Percentiles rank a stretch among this genome's conserved stretches.
phyloP scores from a whole-genome alignment of 257 asterid species.

The Salvia miltiorrhiza region DNA sequence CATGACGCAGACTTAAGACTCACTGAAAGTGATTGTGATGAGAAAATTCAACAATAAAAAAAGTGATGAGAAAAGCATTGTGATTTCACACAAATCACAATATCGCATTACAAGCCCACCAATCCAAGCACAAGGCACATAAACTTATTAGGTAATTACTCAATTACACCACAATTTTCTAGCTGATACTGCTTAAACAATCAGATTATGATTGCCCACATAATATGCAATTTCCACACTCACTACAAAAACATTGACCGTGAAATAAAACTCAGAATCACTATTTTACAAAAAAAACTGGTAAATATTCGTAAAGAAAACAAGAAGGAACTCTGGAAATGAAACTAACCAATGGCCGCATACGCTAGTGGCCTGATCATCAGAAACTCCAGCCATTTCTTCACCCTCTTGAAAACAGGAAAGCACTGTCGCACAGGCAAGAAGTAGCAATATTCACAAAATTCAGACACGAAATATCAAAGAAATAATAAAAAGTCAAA shows the following conservation, averaged over 20 bases:
- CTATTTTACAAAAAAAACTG: not conserved
- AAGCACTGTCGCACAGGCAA: slow-evolving; percentile 11
- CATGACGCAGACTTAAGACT: not conserved
- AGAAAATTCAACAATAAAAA: not conserved
- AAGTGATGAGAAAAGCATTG: slow-evolving; percentile 1
- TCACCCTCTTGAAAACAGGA: slow-evolving; percentile 17
- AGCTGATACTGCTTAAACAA: slow-evolving; percentile 5
- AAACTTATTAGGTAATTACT: not conserved
- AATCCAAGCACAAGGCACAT: not conserved
- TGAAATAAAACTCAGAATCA: not conserved
- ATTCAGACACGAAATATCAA: slow-evolving; percentile 9
- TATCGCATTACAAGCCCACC: not conserved
- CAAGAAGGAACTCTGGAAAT: not conserved
- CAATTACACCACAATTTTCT: not conserved
- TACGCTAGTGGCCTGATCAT: slow-evolving; percentile 65
- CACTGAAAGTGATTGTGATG: slow-evolving; percentile 5
- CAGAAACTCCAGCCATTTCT: slow-evolving; percentile 61
- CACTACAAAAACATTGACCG: not conserved
- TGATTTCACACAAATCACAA: slow-evolving; percentile 1
- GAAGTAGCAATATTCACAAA: not conserved
- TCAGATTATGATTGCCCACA: not conserved
- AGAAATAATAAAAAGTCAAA: not conserved
- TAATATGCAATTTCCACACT: not conserved
- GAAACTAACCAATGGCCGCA: slow-evolving; percentile 75
- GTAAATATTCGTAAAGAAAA: not conserved